Evolutionary conservation across 768 basidiomycete species (phyloP).

Genomic region (Panaeolus cyanescens): DNA sequence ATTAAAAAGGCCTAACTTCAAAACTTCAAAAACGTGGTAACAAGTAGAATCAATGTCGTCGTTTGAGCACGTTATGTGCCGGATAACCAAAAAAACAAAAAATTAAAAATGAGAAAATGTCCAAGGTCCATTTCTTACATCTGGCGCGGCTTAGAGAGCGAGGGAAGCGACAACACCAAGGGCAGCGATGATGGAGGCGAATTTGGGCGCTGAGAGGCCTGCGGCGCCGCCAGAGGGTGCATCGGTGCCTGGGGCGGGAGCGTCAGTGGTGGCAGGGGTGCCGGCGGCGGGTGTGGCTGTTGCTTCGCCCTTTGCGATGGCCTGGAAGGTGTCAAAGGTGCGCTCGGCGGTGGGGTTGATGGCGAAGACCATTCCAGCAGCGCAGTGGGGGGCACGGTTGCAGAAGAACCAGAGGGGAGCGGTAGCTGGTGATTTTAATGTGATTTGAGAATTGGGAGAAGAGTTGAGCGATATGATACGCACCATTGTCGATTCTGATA

Average conservation of each 20-base stretch:
- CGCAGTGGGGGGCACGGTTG: slow-evolving; percentile 44
- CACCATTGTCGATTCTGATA: slow-evolving; percentile 33
- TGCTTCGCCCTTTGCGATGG: slow-evolving; percentile 25
- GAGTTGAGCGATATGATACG: slow-evolving; percentile 1
- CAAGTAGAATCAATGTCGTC: slow-evolving; percentile 8
- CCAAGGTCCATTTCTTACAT: too few species aligned
- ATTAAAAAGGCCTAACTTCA: too few species aligned
- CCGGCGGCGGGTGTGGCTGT: slow-evolving; percentile 15
- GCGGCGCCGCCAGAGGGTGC: slow-evolving; percentile 5
- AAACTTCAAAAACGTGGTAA: too few species aligned
- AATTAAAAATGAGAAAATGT: too few species aligned
- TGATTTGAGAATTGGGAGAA: neutral
- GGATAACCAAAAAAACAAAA: slow-evolving; percentile 16
- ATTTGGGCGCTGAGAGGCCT: slow-evolving; percentile 10
- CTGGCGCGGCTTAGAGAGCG: slow-evolving; percentile 18
- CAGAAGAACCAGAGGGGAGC: slow-evolving; percentile 61
- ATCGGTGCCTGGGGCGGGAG: neutral
- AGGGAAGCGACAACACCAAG: slow-evolving; percentile 20
- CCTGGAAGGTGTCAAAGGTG: slow-evolving; percentile 42
- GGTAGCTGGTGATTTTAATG: slow-evolving; percentile 19
- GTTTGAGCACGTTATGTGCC: slow-evolving; percentile 13
- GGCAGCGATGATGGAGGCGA: slow-evolving; percentile 16
- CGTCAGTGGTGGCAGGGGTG: slow-evolving; percentile 11
- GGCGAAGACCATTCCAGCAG: slow-evolving; percentile 57
- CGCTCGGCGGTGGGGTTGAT: slow-evolving; percentile 50